Conservation (phyloP, 1,284 basidiomycete species). For the Tausonia pullulans region DNA sequence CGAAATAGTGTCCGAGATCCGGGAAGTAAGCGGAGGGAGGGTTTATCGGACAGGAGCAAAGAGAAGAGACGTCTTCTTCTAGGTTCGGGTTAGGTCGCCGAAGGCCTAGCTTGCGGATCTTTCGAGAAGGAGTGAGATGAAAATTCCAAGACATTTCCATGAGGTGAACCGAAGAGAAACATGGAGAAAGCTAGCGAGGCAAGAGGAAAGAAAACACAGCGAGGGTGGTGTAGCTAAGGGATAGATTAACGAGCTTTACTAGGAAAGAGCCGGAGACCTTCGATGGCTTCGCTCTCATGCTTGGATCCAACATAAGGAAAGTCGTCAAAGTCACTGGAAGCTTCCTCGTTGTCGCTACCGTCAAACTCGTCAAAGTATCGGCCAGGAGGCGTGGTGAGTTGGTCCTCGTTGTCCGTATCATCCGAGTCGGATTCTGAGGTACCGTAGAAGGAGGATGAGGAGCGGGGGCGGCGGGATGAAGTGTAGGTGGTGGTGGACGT, state of each 20-base stretch:
- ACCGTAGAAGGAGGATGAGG: not conserved
- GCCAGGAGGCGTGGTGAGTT: not conserved
- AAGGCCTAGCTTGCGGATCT: no score
- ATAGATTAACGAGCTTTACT: not conserved
- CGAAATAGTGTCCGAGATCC: no score
- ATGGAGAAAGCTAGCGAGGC: not conserved
- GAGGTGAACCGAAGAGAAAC: not conserved
- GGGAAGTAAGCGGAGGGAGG: no score
- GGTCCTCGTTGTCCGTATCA: not conserved
- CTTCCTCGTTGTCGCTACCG: not conserved
- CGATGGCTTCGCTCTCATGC: constrained; percentile 1
- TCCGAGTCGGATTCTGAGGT: not conserved
- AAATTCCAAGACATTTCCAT: no score
- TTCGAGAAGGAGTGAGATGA: no score
- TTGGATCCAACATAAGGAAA: no score
- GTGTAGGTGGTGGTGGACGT: not conserved
- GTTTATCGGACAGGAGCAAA: no score
- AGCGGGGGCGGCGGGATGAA: not conserved
- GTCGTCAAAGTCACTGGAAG: not conserved
- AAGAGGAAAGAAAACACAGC: not conserved
- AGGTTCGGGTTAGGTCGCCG: no score
- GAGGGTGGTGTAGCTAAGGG: not conserved
- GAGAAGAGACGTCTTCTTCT: no score
- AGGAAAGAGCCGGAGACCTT: not conserved
- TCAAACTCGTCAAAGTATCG: not conserved